These are phyloP conservation scores for Hyphopichia burtonii DNA, from an alignment of 1,139 yeast genomes.

Conservation along the genomic window DNA sequence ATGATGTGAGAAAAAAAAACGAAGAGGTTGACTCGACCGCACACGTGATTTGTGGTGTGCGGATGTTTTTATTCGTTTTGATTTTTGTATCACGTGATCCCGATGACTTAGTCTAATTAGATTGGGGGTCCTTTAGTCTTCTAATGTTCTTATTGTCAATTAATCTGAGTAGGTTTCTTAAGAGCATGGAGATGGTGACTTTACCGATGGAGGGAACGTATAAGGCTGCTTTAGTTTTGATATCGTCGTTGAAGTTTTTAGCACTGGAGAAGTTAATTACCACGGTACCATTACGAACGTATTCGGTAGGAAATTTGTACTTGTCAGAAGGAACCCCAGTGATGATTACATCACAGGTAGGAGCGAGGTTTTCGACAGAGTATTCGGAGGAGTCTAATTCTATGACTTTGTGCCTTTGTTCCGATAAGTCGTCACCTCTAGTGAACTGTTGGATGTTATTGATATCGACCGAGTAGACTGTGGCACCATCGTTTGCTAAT, in stretches of 20 bases:
- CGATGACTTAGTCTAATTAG: not conserved
- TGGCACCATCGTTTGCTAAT: constrained; percentile 96
- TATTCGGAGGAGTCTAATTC: constrained; percentile 53
- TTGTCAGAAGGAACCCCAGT: constrained; percentile 88
- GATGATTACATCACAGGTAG: constrained; percentile 82
- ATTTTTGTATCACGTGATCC: no score
- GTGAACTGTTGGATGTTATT: constrained; percentile 88
- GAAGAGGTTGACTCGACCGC: not conserved
- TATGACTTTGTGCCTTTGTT: constrained; percentile 79
- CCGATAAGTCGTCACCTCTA: constrained; percentile 86
- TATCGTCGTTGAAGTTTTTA: constrained; percentile 77
- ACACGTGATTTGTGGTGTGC: not conserved
- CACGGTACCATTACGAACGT: constrained; percentile 82
- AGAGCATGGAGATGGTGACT: constrained; percentile 90
- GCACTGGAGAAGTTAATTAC: constrained; percentile 87
- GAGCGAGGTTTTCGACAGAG: constrained; percentile 62
- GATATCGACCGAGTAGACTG: constrained; percentile 87
- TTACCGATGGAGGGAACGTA: constrained; percentile 96
- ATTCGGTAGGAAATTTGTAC: constrained; percentile 83
- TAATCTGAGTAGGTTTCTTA: constrained; percentile 81
- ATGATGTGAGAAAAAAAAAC: not conserved
- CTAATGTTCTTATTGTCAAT: constrained; percentile 57
- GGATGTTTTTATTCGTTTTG: no score
- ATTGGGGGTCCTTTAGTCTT: constrained; percentile 1
- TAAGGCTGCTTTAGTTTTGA: constrained; percentile 81